Evolutionary conservation across 2,329 filamentous ascomycete species (phyloP), one percentile per base, ranked within the genome.

Genomic region (Verticillium nonalfalfae): DNA sequence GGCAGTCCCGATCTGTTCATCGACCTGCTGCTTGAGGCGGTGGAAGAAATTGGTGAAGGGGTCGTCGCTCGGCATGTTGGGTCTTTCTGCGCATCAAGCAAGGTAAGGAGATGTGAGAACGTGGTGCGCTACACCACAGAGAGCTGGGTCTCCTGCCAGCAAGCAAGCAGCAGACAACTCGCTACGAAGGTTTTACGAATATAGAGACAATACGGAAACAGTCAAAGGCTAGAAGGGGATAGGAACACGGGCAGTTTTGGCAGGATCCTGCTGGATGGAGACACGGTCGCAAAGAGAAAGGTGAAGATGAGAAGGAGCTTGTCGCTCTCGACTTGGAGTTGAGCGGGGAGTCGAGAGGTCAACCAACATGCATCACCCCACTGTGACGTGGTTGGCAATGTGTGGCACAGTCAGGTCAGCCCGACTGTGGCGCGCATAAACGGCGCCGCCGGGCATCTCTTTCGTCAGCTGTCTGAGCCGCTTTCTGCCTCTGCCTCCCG

Each of bases 11-110:
- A 79, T 68, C 60, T 72, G 73, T 54, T 66, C 65, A 65, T 80
- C 75, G 61, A 79, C 71, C 61, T 74, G 71, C 60, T 76, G 72
- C 65, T 75, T 78, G 68, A 75, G 77, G 61, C 73, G 73, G 45
- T 78, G 65, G 64, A 78, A 78, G n/a, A 70, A 69, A 60, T 77
- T 76, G 58, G 62, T 63, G 15, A 61, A 58, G 35, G 63, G 40
- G 33, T 61, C 58, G 61, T 61, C 60, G 33, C 40, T 59, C 11
- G 64, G 45, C 64, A 66, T 66, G 38, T 35, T 36, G 60, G 59
- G 5, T 31, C 4, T 31, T 11, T 15, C 18, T 31, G 9, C 13
- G 35, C 13, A 36, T 36, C 35, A 36, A 9, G 35, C 2, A 13
- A 36, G 9, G 35, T 36, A 13, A 36, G 35, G 35, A 36, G 35